Evolutionary conservation across 148 eudicot species (phyloP).

Genomic region (Talinum fruticosum): DNA sequence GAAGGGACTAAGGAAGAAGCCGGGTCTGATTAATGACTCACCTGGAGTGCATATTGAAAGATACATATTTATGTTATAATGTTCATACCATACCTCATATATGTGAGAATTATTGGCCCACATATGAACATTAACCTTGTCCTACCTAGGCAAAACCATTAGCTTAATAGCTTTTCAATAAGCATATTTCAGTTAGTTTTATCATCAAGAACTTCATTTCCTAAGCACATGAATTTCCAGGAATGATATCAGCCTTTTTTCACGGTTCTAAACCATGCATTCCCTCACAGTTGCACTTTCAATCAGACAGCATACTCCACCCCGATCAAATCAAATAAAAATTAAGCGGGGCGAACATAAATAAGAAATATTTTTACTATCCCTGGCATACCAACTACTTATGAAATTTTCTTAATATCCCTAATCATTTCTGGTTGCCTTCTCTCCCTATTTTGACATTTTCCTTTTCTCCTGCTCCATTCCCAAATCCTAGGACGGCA

Average conservation of each 20-base stretch:
- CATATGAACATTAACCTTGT: background rate
- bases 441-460: too few species aligned
- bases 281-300: background rate
- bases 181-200: background rate
- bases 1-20: background rate
- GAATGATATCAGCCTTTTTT: background rate
- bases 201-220: too few species aligned
- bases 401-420: too few species aligned
- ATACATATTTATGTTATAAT: background rate
- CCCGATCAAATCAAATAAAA: background rate
- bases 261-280: background rate
- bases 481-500: too few species aligned
- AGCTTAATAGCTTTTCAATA: background rate
- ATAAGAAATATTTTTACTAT: background rate
- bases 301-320: background rate
- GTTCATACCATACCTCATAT: background rate
- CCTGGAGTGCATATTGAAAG: background rate
- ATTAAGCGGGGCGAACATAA: too few species aligned
- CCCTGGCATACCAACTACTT: background rate
- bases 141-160: background rate
- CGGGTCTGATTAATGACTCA: background rate
- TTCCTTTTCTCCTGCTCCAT: too few species aligned
- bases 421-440: background rate
- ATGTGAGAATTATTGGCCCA: too few species aligned
- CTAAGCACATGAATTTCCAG: background rate